Base-by-base conservation (phyloP, 331 rosid species). In the Dryas integrifolia region DNA sequence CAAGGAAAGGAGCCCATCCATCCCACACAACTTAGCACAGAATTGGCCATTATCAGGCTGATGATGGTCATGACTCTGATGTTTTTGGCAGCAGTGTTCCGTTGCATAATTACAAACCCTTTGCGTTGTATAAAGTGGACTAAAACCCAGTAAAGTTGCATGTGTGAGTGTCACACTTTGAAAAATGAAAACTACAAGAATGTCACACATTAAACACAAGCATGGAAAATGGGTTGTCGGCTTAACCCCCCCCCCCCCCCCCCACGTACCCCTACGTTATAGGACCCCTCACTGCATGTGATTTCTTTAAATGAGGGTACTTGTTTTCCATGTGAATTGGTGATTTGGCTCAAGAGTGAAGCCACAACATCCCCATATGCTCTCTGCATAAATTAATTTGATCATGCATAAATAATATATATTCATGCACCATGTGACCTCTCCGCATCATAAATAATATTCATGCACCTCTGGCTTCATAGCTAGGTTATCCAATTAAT, bases 231-330 rank as follows among this genome's bases (percentile, higher is more conserved):
- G 58, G 48, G 47, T 10, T 80, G 81, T 52, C 47, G 70, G 39
- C 53, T 65, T 43, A 47, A 61, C 70, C 53, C 35, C 62, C 63
- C 80, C 72, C 70, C 53, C 35, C 62, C 63, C 80, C 72, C 21
- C 21, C 21, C 21, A 21, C 24, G 24, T 21, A 21, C 61, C 4
- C 2, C 48, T 30, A 30, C 45, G 65, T 74, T 48, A 9, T 38
- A 18, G 62, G 76, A 65, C 81, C 87, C 79, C 72, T 15, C 82
- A 58, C 7, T 46, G 69, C 91, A 82, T 82, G 86, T 86, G 82
- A 73, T 24, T 41, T 53, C 71, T 58, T 70, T 77, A 57, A 65
- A 63, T 21, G 5, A 60, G 4, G 61, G 65, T 8, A 41, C 35
- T 40, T 65, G 40, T 41, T 16, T 63, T 45, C 72, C 1, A 21